Evolutionary conservation across 441 rosid species (phyloP), one percentile per base, ranked within the genome.

Genomic region (Populus hybrid): DNA sequence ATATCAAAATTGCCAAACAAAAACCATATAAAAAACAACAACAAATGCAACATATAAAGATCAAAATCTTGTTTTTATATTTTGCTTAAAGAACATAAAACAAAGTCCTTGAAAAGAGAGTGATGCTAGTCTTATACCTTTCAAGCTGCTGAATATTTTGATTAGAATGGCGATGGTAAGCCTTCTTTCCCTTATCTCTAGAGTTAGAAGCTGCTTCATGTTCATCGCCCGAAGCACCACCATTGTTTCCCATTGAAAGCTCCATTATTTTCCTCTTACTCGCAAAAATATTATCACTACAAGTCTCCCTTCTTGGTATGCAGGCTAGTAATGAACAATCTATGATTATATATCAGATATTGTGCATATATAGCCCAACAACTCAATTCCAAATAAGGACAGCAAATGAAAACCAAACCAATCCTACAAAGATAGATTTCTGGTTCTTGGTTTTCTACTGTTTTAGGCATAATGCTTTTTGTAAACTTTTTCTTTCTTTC

Each of bases 71-170:
- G 57, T 46, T 14, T 46, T 14, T 46, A 46, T 46, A 46, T 4
- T 4, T 3, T 4, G 19, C 50, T 40, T 46, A 46, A 46, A 46
- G 28, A 9, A 61, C 66, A 61, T 61, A 23, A 61, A 3, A 21
- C 9, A 9, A n/a, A 61, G 66, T 21, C 10, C 65, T 8, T 61
- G 66, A 21, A 3, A 61, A 61, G 66, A 61, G 24, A 61, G 8
- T 23, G 23, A 4, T 61, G 66, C 23, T 4, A 9, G 23, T 61
- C 11, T 61, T 61, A 9, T 87, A 91, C 97, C 82, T 74, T 87
- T 92, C 97, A n/a, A 92, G 95, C 35, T n/a, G 70, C 23, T 84
- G 83, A 40, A 86, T 91, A 73, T 92, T 92, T 0, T 82, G 75
- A 68, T 78, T 1, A 28, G 88, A 79, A 70, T 92, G 97, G 40